These are phyloP conservation scores for Komagataella phaffii DNA, from an alignment of 805 yeast species.

Conservation along the genomic window DNA sequence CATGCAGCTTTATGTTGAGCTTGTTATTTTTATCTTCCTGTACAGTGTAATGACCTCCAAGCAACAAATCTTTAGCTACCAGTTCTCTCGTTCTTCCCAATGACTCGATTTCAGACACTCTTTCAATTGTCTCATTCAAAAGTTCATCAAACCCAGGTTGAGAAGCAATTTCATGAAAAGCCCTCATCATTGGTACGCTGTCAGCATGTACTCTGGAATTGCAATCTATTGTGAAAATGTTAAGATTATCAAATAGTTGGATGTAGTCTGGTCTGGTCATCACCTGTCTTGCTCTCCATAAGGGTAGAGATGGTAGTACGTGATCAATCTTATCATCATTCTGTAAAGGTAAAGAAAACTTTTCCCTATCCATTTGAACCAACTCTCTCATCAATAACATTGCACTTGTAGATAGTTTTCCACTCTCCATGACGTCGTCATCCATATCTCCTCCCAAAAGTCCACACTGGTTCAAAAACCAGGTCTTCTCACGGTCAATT, in stretches of 20 bases:
- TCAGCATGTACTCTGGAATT: conserved; percentile 66
- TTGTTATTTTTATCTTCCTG: conserved; percentile 4
- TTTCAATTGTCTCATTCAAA: conserved; percentile 46
- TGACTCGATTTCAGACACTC: conserved; percentile 68
- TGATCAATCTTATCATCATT: conserved; percentile 22
- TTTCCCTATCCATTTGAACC: conserved; percentile 48
- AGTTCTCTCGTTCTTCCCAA: conserved; percentile 68
- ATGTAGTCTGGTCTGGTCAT: conserved; percentile 81
- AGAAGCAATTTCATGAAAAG: conserved; percentile 63
- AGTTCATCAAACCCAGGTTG: conserved; percentile 61
- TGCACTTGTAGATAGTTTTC: conserved; percentile 63
- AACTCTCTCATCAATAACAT: conserved; percentile 60
- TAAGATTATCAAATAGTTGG: conserved; percentile 59
- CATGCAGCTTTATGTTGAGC: conserved; percentile 5
- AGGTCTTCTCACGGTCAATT: conserved; percentile 70
- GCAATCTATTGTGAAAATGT: conserved; percentile 70
- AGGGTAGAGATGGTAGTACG: conserved; percentile 55
- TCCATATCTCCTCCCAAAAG: conserved; percentile 69
- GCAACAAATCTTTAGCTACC: conserved; percentile 52
- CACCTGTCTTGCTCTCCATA: conserved; percentile 75
- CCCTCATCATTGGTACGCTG: conserved; percentile 82
- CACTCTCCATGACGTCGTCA: conserved; percentile 79
- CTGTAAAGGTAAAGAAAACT: conserved; percentile 7
- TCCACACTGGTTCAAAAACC: conserved; percentile 80
- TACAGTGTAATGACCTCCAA: conserved; percentile 31